Conservation (phyloP, 352 stramenopile species). For the Phytophthora gonapodyides region DNA sequence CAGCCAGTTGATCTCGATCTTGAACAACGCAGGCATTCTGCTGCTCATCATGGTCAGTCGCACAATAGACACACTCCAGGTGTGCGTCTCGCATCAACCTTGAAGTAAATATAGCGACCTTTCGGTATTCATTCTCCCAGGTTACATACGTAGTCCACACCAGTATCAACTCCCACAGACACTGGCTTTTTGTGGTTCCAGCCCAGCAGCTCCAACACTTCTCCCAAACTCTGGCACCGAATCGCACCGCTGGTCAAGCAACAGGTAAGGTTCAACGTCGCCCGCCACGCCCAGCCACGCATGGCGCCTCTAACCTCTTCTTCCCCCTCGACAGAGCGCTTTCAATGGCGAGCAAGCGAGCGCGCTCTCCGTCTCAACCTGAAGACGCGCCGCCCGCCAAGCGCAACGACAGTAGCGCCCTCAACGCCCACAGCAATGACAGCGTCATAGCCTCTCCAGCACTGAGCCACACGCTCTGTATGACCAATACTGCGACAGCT, state of each 20-base stretch:
- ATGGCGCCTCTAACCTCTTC: slow-evolving; percentile 5
- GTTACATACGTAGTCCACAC: slow-evolving; percentile 9
- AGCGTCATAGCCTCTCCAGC: no score
- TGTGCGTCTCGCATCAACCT: no score
- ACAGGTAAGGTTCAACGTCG: slow-evolving; percentile 8
- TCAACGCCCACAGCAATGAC: slow-evolving; percentile 8
- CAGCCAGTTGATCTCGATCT: slow-evolving; percentile 40
- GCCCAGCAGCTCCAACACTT: slow-evolving; percentile 21
- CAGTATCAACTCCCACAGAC: slow-evolving; percentile 4
- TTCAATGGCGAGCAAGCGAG: slow-evolving; percentile 28
- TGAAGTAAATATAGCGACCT: slow-evolving; percentile 24
- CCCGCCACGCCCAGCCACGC: slow-evolving; percentile 1
- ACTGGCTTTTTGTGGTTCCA: slow-evolving; percentile 39
- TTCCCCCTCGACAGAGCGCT: slow-evolving; percentile 2
- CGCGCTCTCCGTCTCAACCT: slow-evolving; percentile 21
- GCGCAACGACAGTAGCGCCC: slow-evolving; percentile 17
- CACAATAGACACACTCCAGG: not conserved
- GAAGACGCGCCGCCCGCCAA: slow-evolving; percentile 18
- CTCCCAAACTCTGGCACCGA: slow-evolving; percentile 40
- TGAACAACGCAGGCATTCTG: slow-evolving; percentile 4
- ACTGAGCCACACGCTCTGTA: not conserved
- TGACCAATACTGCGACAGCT: slow-evolving; percentile 2
- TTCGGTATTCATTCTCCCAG: slow-evolving; percentile 24
- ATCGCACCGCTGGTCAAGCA: slow-evolving; percentile 10
- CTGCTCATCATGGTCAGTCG: not conserved